Base-by-base conservation (phyloP, 106 monocot species). In the Alisma plantagoaquatica region DNA sequence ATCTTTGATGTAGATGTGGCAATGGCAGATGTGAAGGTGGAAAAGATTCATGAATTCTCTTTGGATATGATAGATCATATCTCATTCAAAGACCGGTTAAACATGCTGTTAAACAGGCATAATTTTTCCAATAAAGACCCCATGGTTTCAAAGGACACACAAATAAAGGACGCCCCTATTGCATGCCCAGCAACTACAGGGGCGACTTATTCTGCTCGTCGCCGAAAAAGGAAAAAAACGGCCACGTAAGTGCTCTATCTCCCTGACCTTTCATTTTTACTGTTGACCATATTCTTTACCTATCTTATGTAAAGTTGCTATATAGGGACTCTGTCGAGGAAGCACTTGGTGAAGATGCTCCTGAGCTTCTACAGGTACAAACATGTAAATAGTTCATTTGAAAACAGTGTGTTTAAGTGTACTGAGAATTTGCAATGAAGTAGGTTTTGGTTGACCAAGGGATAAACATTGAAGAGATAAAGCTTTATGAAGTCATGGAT, bases 341-440 rank as follows among this genome's bases (percentile, higher is more conserved):
- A 30, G 94, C 94, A 33, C 78, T 96, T 10, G 81, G 89, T 62
- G 94, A 96, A 84, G 94, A 96, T 89, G 88, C 88, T 68, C 94
- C 94, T 22, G 88, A 78, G 68, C 84, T 96, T 65, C 64, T 96
- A 28, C 66, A 89, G 84, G 94, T 89, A 49, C 4, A 53, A 12
- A 30, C 23, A 23, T 5, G 45, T 46, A 31, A 8, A 31, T 47
- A 15, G 4, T 18, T 31, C 29, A 9, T 10, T 46, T 12, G 11
- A 18, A 9, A 3, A 26, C 22, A 27, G 35, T 38, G 9, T 6
- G 35, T 6, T 38, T 7, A n/a, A n/a, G n/a, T n/a, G n/a, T 38
- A 7, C 9, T 38, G 35, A 38, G 14, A 14, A 38, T 38, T 10
- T 3, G 41, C n/a, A 20, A 10, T 38, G 19, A 8, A 35, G 35